Conservation (phyloP, 352 stramenopile species). For the Pythium rhizo-oryzae region DNA sequence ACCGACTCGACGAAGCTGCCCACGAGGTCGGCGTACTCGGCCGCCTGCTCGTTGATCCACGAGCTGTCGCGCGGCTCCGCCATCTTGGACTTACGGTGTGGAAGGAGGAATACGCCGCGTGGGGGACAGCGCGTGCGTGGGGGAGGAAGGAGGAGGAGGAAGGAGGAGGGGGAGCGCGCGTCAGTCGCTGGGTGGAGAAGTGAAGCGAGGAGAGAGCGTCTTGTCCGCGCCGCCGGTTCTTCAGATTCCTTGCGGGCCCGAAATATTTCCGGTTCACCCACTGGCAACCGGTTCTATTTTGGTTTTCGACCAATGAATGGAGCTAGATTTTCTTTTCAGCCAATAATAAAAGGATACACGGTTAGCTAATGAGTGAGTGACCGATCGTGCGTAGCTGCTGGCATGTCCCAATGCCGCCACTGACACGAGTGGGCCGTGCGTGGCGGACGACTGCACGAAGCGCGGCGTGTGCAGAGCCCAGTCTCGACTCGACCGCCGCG, state of each 20-base stretch:
- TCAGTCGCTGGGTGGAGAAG: conserved; percentile 7
- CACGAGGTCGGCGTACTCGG: conserved; percentile 83
- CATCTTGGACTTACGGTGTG: conserved; percentile 13
- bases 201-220: not conserved
- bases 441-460: no score
- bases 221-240: no score
- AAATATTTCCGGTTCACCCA: conserved; percentile 19
- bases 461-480: no score
- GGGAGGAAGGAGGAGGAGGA: not conserved
- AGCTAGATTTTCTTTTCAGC: not conserved
- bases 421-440: conserved; percentile 25
- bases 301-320: conserved; percentile 7
- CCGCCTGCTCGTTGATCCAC: conserved; percentile 88
- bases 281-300: conserved; percentile 9
- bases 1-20: conserved; percentile 87
- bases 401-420: conserved; percentile 13
- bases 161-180: conserved; percentile 2
- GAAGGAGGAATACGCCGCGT: not conserved
- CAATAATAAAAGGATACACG: conserved; percentile 14
- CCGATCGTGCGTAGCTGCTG: conserved; percentile 21
- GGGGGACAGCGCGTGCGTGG: not conserved
- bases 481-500: no score
- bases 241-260: conserved; percentile 3
- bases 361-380: conserved; percentile 30
- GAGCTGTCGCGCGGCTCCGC: conserved; percentile 12